Evolutionary conservation across 1,284 basidiomycete genomes (phyloP), one percentile per base, ranked within the genome.

Genomic region (Rhodotorula sp.): DNA sequence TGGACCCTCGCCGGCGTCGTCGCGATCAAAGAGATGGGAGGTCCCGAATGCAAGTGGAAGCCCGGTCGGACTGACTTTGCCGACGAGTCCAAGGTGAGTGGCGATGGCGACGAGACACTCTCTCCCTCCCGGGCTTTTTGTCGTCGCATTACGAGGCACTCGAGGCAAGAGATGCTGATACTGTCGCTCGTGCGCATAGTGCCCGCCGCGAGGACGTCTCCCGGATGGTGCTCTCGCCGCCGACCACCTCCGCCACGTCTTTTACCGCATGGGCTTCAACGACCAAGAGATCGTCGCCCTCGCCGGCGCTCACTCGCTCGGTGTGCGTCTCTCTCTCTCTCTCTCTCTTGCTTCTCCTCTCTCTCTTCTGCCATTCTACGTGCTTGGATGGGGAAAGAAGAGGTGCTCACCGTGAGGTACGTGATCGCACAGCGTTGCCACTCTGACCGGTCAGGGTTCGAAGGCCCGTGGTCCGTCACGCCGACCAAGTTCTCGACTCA

Each of bases 211-310:
- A 95, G 95, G 95, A 69, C 89, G 95, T 81, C 88, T 99, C 54
- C 95, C 95, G 31, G 95, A 98, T 80, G 95, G 89, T 52, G 80
- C 87, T 38, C 89, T 92, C 81, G 94, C 91, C 60, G 83, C 87
- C 68, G 88, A 92, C 80, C 95, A 99, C 81, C 83, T 98, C 71
- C 87, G 95, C 38, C 77, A 90, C 86, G 91, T 97, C 81, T 95
- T 95, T 84, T 88, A 91, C 83, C 90, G 93, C 21, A 75, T 68
- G 75, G 84, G 85, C 67, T 95, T 79, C 74, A 77, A 75, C 65
- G 75, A 82, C 71, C 81, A 84, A 77, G 86, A 87, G 79, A 85
- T 86, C 43, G 85, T 86, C 18, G 85, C 85, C 1, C 81, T 86
- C 7, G 83, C 81, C 21, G 85, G 85, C 7, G 85, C 85, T 10